Conservation (phyloP, 2,329 filamentous ascomycete species). For the Cladosporium halotolerans region DNA sequence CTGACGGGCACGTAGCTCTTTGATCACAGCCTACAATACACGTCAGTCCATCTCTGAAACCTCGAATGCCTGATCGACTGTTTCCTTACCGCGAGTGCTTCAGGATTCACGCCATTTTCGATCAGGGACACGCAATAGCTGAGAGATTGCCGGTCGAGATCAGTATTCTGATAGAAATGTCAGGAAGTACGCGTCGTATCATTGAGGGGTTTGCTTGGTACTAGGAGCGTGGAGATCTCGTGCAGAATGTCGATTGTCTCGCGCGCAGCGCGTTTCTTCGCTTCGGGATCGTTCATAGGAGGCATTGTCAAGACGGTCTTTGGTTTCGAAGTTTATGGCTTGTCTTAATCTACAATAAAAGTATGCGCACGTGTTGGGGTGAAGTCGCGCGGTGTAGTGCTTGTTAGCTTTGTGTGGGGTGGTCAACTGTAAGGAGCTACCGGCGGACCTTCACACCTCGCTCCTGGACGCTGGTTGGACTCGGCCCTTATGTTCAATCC, state of each 20-base stretch:
- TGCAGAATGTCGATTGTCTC: slow-evolving; percentile 65
- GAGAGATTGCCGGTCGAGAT: slow-evolving; percentile 82
- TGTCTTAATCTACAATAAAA: neutral
- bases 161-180: slow-evolving; percentile 87
- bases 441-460: neutral
- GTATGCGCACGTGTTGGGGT: neutral
- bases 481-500: neutral
- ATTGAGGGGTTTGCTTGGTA: slow-evolving; percentile 36
- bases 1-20: slow-evolving; percentile 40
- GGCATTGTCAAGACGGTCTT: slow-evolving; percentile 16
- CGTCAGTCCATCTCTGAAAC: neutral
- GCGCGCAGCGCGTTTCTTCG: slow-evolving; percentile 70
- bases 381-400: neutral
- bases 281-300: slow-evolving; percentile 40
- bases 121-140: slow-evolving; percentile 96
- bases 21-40: slow-evolving; percentile 38
- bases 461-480: neutral
- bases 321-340: neutral
- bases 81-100: slow-evolving; percentile 76
- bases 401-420: neutral
- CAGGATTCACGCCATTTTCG: slow-evolving; percentile 93
- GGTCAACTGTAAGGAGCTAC: neutral
- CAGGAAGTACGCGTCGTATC: neutral
- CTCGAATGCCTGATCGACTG: neutral
- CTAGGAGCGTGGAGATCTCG: slow-evolving; percentile 83